These are phyloP conservation scores for Colletotrichum graminicola DNA, from an alignment of 2,329 filamentous ascomycete species.

Conservation along the genomic window DNA sequence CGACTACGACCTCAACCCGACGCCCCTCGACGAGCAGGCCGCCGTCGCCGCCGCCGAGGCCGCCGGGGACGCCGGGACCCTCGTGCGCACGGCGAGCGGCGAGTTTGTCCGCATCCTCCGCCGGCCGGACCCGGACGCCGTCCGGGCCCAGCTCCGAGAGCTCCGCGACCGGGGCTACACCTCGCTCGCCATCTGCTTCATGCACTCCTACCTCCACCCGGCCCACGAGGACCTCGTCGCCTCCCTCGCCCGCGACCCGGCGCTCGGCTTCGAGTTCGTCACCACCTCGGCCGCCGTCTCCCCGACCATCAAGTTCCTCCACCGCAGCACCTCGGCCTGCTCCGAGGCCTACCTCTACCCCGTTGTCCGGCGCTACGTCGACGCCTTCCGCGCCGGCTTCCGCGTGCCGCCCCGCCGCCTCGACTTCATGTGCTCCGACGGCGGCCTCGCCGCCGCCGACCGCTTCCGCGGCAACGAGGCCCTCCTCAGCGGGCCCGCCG, in stretches of 20 bases:
- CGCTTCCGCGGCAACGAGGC: conserved; percentile 74
- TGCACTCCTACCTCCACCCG: conserved; percentile 76
- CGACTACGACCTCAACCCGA: conserved; percentile 75
- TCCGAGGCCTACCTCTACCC: conserved; percentile 81
- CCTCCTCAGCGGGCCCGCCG: conserved; percentile 76
- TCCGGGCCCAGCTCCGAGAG: conserved; percentile 67
- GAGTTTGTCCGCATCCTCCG: conserved; percentile 74
- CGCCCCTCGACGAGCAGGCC: conserved; percentile 61
- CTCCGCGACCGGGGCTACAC: conserved; percentile 71
- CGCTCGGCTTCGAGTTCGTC: conserved; percentile 76
- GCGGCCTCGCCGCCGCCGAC: conserved; percentile 62
- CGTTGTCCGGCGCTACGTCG: conserved; percentile 76
- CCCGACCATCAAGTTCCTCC: conserved; percentile 79
- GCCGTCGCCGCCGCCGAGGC: conserved; percentile 52
- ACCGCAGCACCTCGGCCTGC: conserved; percentile 75
- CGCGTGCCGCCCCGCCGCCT: conserved; percentile 67
- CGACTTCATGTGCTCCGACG: conserved; percentile 76
- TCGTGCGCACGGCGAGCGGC: conserved; percentile 73
- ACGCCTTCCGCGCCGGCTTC: conserved; percentile 74
- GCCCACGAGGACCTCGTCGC: conserved; percentile 63
- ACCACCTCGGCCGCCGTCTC: conserved; percentile 75
- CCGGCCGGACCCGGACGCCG: conserved; percentile 62
- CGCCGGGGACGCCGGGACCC: conserved; percentile 50
- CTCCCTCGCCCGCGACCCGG: conserved; percentile 61
- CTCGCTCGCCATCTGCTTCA: conserved; percentile 70